phyloP scores from a whole-genome alignment of 306 rosid species.

The Elaeagnus macrophylla region DNA sequence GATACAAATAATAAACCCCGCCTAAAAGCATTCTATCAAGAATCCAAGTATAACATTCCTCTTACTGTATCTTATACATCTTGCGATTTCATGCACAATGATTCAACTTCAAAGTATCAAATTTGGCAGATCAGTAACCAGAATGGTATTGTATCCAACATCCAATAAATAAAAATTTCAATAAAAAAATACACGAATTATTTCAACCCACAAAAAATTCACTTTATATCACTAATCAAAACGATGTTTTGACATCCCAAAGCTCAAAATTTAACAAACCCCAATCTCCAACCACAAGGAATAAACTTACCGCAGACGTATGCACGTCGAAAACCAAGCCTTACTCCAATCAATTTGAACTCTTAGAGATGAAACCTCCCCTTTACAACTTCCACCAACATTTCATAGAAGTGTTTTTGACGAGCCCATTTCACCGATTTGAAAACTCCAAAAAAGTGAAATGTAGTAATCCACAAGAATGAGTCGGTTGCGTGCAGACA shows the following conservation, averaged over 20 bases:
- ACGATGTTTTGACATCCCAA: neutral
- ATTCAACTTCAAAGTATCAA: neutral
- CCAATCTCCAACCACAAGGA: slow-evolving; percentile 11
- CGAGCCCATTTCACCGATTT: too few relatives aligned
- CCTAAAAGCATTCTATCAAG: neutral
- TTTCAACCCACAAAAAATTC: too few relatives aligned
- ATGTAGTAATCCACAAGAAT: too few relatives aligned
- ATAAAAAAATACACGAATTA: too few relatives aligned
- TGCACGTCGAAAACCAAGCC: slow-evolving; percentile 14
- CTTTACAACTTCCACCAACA: too few relatives aligned
- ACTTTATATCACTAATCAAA: too few relatives aligned
- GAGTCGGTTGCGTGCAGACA: too few relatives aligned
- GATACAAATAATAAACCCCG: neutral
- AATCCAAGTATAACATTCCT: neutral
- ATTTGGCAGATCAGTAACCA: neutral
- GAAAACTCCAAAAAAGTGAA: too few relatives aligned
- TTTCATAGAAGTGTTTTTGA: too few relatives aligned
- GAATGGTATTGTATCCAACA: too few relatives aligned
- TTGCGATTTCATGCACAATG: neutral
- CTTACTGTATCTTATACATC: slow-evolving; percentile 14
- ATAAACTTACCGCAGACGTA: neutral
- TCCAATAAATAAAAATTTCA: too few relatives aligned
- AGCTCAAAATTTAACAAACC: slow-evolving; percentile 2
- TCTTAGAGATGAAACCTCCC: slow-evolving; percentile 15
- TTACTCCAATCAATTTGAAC: slow-evolving; percentile 9